Evolutionary conservation across 352 stramenopile genomes (phyloP).

Genomic region (Lagenidium giganteum): DNA sequence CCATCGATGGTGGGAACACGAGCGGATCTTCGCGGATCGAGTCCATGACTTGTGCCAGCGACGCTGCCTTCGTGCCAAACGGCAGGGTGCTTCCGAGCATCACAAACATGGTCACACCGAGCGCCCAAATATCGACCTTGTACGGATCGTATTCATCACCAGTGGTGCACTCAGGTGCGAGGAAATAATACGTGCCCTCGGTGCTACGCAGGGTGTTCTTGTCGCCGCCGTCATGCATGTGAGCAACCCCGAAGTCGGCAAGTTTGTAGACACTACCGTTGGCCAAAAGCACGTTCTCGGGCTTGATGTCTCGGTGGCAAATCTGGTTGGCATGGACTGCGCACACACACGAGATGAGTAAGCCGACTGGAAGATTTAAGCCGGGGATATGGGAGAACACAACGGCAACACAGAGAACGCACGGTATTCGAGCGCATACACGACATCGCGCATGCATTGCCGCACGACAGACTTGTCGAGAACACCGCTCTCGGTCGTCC

Average conservation of each 20-base stretch:
- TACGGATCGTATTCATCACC: constrained; percentile 73
- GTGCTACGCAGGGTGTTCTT: constrained; percentile 59
- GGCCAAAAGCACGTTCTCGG: constrained; percentile 80
- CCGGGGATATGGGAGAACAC: background rate
- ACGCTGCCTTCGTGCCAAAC: constrained; percentile 52
- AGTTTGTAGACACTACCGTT: constrained; percentile 53
- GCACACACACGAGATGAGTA: background rate
- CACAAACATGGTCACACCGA: constrained; percentile 75
- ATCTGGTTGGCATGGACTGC: constrained; percentile 76
- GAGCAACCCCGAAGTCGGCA: constrained; percentile 77
- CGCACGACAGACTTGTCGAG: constrained; percentile 35
- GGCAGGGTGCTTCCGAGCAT: constrained; percentile 64
- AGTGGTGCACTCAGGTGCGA: constrained; percentile 76
- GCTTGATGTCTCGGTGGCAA: constrained; percentile 84
- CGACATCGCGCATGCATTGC: constrained; percentile 67
- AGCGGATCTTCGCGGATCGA: constrained; percentile 62
- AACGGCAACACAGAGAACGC: constrained; percentile 14
- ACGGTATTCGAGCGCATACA: constrained; percentile 74
- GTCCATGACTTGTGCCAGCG: constrained; percentile 63
- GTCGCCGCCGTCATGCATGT: constrained; percentile 42
- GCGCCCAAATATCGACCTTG: constrained; percentile 78
- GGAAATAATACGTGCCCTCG: constrained; percentile 85
- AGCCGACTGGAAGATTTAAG: background rate
- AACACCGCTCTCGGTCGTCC: constrained; percentile 18
- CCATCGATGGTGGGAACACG: constrained; percentile 25